A percentile compares a stretch with the other conserved stretches of the same genome.
phyloP scores from a whole-genome alignment of 1,284 basidiomycete species.

The Lentinus polychrous region DNA sequence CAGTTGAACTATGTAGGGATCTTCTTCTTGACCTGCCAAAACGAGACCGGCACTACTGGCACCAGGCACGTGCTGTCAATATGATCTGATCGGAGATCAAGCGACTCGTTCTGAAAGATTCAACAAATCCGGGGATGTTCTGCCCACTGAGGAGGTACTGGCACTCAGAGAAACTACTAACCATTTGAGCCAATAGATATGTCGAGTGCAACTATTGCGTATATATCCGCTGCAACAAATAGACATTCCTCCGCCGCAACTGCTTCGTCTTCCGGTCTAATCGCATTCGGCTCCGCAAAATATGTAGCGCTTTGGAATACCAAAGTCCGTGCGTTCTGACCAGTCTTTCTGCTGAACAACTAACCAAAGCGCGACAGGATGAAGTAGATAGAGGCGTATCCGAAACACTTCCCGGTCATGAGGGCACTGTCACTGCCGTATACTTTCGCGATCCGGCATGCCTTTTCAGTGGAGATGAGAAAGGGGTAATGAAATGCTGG shows the following conservation, averaged over 20 bases:
- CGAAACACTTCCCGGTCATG: constrained; percentile 69
- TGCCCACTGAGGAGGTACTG: not conserved
- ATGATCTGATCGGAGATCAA: not conserved
- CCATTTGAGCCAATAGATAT: constrained; percentile 10
- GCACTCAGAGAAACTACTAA: not conserved
- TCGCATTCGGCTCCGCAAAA: constrained; percentile 77
- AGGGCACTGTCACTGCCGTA: constrained; percentile 70
- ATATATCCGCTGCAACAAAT: constrained; percentile 77
- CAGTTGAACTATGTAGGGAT: too few relatives aligned
- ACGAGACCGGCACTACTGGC: too few relatives aligned
- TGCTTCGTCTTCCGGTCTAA: constrained; percentile 44
- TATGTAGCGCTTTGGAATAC: constrained; percentile 77
- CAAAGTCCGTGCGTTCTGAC: constrained; percentile 30
- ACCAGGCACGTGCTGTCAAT: not conserved
- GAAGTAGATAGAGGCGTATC: constrained; percentile 47
- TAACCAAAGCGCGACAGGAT: constrained; percentile 30
- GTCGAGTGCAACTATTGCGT: constrained; percentile 41
- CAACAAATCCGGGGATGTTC: too few relatives aligned
- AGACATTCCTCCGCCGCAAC: constrained; percentile 64
- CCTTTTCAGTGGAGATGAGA: constrained; percentile 71
- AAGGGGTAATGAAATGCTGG: constrained; percentile 58
- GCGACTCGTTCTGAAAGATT: not conserved
- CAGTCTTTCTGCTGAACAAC: constrained; percentile 9
- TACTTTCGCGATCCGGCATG: constrained; percentile 44
- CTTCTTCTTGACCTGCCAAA: too few relatives aligned